Evolutionary conservation across 306 rosid species (phyloP).

Genomic region (Quercus cerris): DNA sequence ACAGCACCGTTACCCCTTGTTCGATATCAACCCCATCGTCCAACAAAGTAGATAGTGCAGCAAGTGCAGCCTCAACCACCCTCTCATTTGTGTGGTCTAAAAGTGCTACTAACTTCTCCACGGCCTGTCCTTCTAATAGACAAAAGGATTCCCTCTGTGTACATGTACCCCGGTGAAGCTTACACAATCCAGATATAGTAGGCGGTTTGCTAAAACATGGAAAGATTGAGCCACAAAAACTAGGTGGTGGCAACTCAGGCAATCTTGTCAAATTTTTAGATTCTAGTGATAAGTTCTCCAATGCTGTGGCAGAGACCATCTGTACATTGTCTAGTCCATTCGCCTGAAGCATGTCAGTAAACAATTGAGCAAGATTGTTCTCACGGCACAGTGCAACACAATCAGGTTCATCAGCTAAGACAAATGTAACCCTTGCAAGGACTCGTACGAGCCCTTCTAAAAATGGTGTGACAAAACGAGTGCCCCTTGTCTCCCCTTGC

Average conservation of each 20-base stretch:
- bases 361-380: conserved; percentile 59
- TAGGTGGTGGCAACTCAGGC: conserved; percentile 57
- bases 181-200: conserved; percentile 64
- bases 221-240: conserved; percentile 69
- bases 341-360: conserved; percentile 73
- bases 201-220: conserved; percentile 67
- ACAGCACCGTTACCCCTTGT: conserved; percentile 75
- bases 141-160: conserved; percentile 79
- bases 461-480: conserved; percentile 85
- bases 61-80: conserved; percentile 94
- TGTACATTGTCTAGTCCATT: conserved; percentile 92
- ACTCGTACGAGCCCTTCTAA: conserved; percentile 87
- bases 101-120: conserved; percentile 73
- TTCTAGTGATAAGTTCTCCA: conserved; percentile 82
- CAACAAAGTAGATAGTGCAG: conserved; percentile 77
- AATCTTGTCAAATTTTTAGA: conserved; percentile 66
- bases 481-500: conserved; percentile 75
- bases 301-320: conserved; percentile 88
- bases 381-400: conserved; percentile 74
- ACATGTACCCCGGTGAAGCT: conserved; percentile 80
- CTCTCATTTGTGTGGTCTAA: conserved; percentile 85
- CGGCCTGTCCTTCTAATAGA: conserved; percentile 79
- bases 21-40: conserved; percentile 86
- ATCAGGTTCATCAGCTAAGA: conserved; percentile 65
- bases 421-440: conserved; percentile 78